A percentile compares a stretch with the other conserved stretches of the same genome.
Conservation (phyloP, 108 stramenopile species). For the Cyclotella distinguenda region DNA sequence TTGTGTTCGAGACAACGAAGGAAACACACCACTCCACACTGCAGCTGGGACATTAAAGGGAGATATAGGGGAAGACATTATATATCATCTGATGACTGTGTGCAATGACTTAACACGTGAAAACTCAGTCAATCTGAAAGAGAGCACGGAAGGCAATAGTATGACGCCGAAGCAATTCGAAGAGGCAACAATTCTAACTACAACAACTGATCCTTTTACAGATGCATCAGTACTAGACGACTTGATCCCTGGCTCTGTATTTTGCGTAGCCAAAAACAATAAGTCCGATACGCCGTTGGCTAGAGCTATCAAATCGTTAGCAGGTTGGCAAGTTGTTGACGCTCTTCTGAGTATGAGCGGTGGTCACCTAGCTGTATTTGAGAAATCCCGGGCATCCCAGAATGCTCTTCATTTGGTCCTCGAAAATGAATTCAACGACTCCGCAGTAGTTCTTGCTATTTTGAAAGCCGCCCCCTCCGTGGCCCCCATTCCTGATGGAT, state of each 20-base stretch:
- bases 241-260: background rate
- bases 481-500: conserved; percentile 52
- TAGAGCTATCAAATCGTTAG: conserved; percentile 53
- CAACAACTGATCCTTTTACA: conserved; percentile 23
- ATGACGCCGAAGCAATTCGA: conserved; percentile 46
- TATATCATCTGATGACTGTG: conserved; percentile 67
- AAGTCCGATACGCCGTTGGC: conserved; percentile 67
- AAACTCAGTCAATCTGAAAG: conserved; percentile 13
- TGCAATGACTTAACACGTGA: conserved; percentile 52
- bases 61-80: conserved; percentile 59
- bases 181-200: conserved; percentile 30
- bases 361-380: conserved; percentile 54
- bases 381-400: conserved; percentile 45
- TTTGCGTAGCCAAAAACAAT: conserved; percentile 55
- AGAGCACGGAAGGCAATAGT: conserved; percentile 1
- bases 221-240: conserved; percentile 21
- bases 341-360: conserved; percentile 61
- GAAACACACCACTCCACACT: conserved; percentile 80
- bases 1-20: conserved; percentile 74
- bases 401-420: conserved; percentile 74
- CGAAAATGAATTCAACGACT: conserved; percentile 55
- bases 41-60: conserved; percentile 67
- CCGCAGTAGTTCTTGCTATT: conserved; percentile 67
- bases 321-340: conserved; percentile 78
- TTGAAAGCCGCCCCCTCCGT: conserved; percentile 66